A percentile compares a stretch with the other conserved stretches of the same genome.
These are phyloP conservation scores for Panus rudis DNA, from an alignment of 768 basidiomycete species.

Conservation along the genomic window DNA sequence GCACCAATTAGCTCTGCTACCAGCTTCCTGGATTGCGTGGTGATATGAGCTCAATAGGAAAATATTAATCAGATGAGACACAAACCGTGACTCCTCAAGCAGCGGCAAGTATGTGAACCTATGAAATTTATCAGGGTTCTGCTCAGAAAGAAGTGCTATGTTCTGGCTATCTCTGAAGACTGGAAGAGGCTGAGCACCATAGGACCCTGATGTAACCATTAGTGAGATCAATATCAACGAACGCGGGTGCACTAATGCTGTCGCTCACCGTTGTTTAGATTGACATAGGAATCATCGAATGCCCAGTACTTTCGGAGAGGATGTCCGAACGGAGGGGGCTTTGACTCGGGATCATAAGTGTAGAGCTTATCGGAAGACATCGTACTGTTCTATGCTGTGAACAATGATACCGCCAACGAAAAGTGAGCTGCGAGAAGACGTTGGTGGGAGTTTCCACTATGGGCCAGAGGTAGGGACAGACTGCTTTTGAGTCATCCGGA, in stretches of 20 bases:
- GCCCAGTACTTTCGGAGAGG: constrained; percentile 43
- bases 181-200: constrained; percentile 15
- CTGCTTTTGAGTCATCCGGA: no score
- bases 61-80: neutral
- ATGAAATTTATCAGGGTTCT: constrained; percentile 16
- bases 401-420: no score
- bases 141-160: constrained; percentile 9
- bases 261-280: constrained; percentile 64
- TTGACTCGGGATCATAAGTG: neutral
- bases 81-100: constrained; percentile 11
- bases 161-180: constrained; percentile 7
- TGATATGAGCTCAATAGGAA: neutral
- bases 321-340: constrained; percentile 46
- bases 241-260: constrained; percentile 7
- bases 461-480: no score
- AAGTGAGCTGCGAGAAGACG: no score
- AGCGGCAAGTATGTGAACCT: constrained; percentile 6
- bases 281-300: constrained; percentile 49
- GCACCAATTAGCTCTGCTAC: constrained; percentile 43
- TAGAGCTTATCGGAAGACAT: neutral
- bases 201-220: constrained; percentile 11
- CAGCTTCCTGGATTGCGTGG: constrained; percentile 22
- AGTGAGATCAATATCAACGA: neutral
- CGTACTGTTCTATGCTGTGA: no score
- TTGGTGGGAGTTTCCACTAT: no score